Conservation (phyloP, 768 basidiomycete species). For the Tulasnella sp. region DNA sequence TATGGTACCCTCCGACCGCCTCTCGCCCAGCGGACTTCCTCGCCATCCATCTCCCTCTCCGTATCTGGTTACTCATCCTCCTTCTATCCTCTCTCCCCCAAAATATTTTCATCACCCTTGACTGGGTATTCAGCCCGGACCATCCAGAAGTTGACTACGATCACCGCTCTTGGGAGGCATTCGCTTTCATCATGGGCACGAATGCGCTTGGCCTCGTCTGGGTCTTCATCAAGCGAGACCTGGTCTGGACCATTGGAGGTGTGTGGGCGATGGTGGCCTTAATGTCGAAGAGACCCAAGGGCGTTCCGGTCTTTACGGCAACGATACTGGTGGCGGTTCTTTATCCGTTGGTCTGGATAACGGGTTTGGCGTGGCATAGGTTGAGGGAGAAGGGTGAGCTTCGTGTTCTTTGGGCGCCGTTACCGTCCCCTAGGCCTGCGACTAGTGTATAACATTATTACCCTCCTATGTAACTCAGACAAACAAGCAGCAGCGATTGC, state of each 20-base stretch:
- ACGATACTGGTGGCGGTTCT: conserved; percentile 65
- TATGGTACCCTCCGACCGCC: conserved; percentile 61
- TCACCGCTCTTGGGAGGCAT: conserved; percentile 71
- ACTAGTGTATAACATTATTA: not conserved
- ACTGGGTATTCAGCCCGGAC: conserved; percentile 61
- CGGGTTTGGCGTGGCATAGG: conserved; percentile 35
- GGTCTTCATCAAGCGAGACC: conserved; percentile 60
- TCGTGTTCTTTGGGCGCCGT: conserved; percentile 19
- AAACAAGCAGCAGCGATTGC: conserved; percentile 47
- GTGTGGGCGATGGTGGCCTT: conserved; percentile 69
- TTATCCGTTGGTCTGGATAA: conserved; percentile 64
- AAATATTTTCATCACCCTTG: conserved; percentile 68
- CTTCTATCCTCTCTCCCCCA: conserved; percentile 62
- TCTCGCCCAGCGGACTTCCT: conserved; percentile 70
- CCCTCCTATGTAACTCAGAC: not conserved
- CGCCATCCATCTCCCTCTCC: conserved; percentile 85
- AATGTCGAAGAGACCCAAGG: conserved; percentile 67
- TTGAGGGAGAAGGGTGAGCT: conserved; percentile 31
- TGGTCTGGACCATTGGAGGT: conserved; percentile 75
- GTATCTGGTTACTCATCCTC: conserved; percentile 70
- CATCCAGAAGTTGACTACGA: conserved; percentile 56
- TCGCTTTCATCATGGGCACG: conserved; percentile 65
- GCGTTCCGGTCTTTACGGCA: conserved; percentile 64
- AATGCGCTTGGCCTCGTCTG: conserved; percentile 63
- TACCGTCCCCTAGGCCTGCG: not conserved